Evolutionary conservation across 2,329 filamentous ascomycete genomes (phyloP), one percentile per base, ranked within the genome.

Genomic region (Arachnopeziza araneosa): DNA sequence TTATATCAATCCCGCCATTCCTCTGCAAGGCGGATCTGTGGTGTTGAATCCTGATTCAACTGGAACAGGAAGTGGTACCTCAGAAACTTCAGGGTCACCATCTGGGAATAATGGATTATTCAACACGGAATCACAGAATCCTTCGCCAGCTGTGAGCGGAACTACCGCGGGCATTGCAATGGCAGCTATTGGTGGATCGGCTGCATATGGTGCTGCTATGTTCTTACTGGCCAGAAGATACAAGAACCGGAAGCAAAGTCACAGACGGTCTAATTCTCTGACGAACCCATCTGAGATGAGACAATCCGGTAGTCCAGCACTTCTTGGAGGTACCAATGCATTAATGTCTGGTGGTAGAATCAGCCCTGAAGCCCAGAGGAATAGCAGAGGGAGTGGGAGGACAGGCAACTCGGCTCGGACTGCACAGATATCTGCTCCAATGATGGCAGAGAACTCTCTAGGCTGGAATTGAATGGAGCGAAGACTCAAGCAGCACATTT

Each of bases 1-100:
- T 59, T 85, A 95, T 77, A 90, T 98, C 75, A 93, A 98, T 75
- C 85, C 89, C 2, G 85, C 88, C 2, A 92, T 97, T 71, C 67
- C 75, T 23, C 60, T 70, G 60, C 70, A 75, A 50, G 66, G 78
- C 1, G 80, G 79, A 52, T 75, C 75, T 50, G 73, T 72, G 1
- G 4, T 44, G 12, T 71, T 79, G 26, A 60, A 60, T 32, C 64
- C 62, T 73, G 71, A 58, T 8, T 50, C 59, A 24, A 68, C 70
- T 26, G 70, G 75, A 2, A 76, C 75, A 24, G 76, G 75, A 60
- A 73, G 70, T 50, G 71, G 68, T 53, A 74, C 73, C 24, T 75
- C 75, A 23, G 71, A 75, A 44, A 64, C 64, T 52, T 62, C 63
- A 32, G 67, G 58, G 55, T 60, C 61, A 23, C 54, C 57, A 66